Evolutionary conservation across 2,329 filamentous ascomycete genomes (phyloP), one percentile per base, ranked within the genome.

Genomic region (Tolypocladium ophioglossoides): DNA sequence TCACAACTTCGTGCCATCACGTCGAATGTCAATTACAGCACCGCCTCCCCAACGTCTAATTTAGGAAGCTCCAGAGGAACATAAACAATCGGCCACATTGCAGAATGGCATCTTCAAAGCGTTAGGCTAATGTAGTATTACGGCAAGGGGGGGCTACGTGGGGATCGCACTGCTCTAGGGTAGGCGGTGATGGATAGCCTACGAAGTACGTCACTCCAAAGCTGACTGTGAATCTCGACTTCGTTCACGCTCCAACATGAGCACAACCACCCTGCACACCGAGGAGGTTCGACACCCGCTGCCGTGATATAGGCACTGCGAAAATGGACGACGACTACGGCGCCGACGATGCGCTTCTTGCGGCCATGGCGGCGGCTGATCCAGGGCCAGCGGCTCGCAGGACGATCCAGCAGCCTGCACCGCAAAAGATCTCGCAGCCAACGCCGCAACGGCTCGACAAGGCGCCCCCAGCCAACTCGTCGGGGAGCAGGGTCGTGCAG

Each of bases 401-500:
- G 39, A 54, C 65, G 32, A 58, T 69, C 52, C 70, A 71, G 54
- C 74, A 76, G 54, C 72, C 71, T 0, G 66, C 64, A 56, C 68
- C 76, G n/a, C 72, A 69, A 57, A 72, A 63, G 55, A 71, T 75
- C 40, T 70, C 70, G 57, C 73, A 75, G 59, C 78, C 74, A 1
- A 78, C 68, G 16, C 80, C 82, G 1, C 82, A 85, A 61, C 74
- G 76, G 8, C 71, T 85, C 38, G 78, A 82, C 61, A 75, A 70
- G 57, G 72, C 72, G 54, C 75, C 75, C 18, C 72, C 75, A n/a
- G 61, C 70, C 24, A 67, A 70, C 10, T 62, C 67, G 7, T 59
- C 68, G 3, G 68, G 66, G 40, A 65, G 74, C 40, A 86, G 85
- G 64, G 78, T 95, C 30, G 84, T 92, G 37, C 92, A 96, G 70